Evolutionary conservation across 768 basidiomycete genomes (phyloP).

Genomic region (Coprinopsis sp.): DNA sequence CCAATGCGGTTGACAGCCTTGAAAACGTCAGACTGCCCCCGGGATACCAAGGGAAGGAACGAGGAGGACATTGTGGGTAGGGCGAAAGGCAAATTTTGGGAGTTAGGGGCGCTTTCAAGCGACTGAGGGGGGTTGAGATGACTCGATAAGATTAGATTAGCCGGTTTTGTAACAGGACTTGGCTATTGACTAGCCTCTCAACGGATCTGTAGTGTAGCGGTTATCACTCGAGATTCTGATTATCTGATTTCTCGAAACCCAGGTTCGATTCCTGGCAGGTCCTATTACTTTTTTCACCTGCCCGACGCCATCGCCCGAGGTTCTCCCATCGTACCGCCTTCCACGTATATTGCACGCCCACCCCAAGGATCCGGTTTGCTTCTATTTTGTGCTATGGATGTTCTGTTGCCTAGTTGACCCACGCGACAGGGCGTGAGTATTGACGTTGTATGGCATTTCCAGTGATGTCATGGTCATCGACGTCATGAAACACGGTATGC

Average conservation of each 20-base stretch:
- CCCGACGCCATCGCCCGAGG: slow-evolving; percentile 1
- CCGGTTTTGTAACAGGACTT: not conserved
- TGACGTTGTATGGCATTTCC: not conserved
- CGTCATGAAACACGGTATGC: not conserved
- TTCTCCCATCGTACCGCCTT: no score
- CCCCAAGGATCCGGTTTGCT: no score
- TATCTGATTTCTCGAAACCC: slow-evolving; percentile 31
- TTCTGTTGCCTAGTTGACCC: no score
- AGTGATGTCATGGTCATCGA: slow-evolving; percentile 17
- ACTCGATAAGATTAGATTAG: slow-evolving; percentile 11
- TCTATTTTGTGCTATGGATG: no score
- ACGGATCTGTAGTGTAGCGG: slow-evolving; percentile 31
- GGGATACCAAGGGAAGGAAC: slow-evolving; percentile 61
- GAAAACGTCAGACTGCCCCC: slow-evolving; percentile 44
- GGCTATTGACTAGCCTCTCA: not conserved
- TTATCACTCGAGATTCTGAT: slow-evolving; percentile 36
- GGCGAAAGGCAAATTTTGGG: slow-evolving; percentile 1
- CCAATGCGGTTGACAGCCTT: slow-evolving; percentile 67
- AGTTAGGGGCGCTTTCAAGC: not conserved
- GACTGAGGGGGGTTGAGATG: not conserved
- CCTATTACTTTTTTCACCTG: slow-evolving; percentile 18
- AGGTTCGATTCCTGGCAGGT: slow-evolving; percentile 33
- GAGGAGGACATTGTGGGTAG: slow-evolving; percentile 32
- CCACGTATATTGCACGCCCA: no score
- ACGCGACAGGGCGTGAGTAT: no score